Conservation (phyloP, 805 yeast genomes). For the Schizosaccharomyces lindneri region DNA sequence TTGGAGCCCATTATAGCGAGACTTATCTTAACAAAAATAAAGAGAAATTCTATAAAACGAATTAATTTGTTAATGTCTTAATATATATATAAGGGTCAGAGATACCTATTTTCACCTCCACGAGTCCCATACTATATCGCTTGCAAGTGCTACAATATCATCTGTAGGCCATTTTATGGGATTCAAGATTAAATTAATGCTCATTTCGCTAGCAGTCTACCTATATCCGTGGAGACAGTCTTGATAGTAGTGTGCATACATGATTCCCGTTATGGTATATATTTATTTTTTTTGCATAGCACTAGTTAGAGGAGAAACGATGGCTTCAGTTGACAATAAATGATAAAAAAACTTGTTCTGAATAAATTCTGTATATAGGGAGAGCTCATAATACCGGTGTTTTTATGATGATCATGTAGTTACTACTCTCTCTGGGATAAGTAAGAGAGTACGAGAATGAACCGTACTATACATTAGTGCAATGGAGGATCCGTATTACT, state of each 20-base stretch:
- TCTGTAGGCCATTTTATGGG: neutral
- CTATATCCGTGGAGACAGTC: neutral
- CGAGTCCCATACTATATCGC: neutral
- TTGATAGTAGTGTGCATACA: conserved; percentile 2
- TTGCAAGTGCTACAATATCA: neutral
- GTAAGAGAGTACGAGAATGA: too few relatives aligned
- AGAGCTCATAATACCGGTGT: too few relatives aligned
- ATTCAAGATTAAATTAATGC: neutral
- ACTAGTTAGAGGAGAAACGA: neutral
- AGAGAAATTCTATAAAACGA: too few relatives aligned
- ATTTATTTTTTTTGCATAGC: neutral
- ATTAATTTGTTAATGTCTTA: too few relatives aligned
- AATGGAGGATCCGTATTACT: too few relatives aligned
- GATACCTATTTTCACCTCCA: neutral
- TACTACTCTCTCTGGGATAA: too few relatives aligned
- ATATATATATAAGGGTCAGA: too few relatives aligned
- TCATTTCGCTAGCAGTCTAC: conserved; percentile 2
- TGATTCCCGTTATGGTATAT: neutral
- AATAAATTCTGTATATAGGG: too few relatives aligned
- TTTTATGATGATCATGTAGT: too few relatives aligned
- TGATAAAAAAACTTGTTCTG: too few relatives aligned
- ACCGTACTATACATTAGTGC: too few relatives aligned
- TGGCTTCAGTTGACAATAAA: neutral
- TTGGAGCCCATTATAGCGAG: neutral
- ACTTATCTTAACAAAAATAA: too few relatives aligned